Conservation (phyloP, 2,329 filamentous ascomycete genomes). For the Fusarium metavorans region DNA sequence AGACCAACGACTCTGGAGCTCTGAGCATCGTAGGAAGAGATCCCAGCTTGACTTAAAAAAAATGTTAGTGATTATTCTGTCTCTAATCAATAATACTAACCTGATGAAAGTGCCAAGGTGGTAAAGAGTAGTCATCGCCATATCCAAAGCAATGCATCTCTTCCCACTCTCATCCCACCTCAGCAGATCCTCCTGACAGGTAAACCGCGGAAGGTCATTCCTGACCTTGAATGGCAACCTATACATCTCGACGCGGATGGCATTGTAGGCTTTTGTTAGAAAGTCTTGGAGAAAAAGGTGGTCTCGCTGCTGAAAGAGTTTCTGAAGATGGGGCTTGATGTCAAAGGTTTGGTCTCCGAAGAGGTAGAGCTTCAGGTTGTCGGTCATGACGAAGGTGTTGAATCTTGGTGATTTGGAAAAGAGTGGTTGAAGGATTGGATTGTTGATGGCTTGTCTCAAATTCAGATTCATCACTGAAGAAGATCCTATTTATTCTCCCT, state of each 20-base stretch:
- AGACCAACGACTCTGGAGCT: conserved; percentile 32
- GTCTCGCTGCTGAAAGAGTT: conserved; percentile 33
- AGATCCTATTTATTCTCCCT: conserved; percentile 1
- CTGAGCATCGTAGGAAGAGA: conserved; percentile 33
- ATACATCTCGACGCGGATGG: conserved; percentile 29
- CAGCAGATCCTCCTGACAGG: conserved; percentile 34
- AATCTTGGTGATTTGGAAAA: conserved; percentile 25
- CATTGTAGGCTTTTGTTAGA: conserved; percentile 30
- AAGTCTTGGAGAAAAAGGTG: conserved; percentile 39
- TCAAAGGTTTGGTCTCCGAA: conserved; percentile 39
- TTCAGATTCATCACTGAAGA: neutral
- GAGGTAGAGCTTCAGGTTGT: conserved; percentile 28
- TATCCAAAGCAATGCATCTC: conserved; percentile 35
- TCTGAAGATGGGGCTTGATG: conserved; percentile 27
- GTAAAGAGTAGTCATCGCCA: conserved; percentile 38
- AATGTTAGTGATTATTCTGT: accelerated
- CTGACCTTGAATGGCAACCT: conserved; percentile 24
- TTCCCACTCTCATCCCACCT: conserved; percentile 31
- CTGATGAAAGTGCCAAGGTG: conserved; percentile 37
- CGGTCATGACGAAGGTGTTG: conserved; percentile 34
- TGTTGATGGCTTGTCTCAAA: conserved; percentile 5
- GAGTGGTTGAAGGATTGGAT: conserved; percentile 23
- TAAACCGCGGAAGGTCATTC: conserved; percentile 34
- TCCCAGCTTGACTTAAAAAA: neutral
- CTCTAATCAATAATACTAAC: accelerated